These are phyloP conservation scores for Candida dajiaensis DNA, from an alignment of 805 yeast species.

Conservation along the genomic window DNA sequence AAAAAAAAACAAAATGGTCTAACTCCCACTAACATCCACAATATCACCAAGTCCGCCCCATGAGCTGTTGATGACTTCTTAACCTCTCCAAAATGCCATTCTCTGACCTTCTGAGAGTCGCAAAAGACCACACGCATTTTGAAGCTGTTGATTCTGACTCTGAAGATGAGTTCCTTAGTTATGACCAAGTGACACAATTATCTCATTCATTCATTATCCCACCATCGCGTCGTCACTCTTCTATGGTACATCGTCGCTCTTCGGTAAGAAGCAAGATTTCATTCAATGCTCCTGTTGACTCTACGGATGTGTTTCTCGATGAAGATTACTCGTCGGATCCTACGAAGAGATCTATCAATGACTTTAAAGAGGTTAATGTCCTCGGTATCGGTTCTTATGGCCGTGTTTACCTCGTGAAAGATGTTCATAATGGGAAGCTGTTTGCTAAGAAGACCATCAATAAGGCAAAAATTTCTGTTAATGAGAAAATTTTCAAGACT, in stretches of 20 bases:
- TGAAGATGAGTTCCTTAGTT: background rate
- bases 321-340: conserved; percentile 10
- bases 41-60: background rate
- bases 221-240: background rate
- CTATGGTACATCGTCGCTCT: conserved; percentile 6
- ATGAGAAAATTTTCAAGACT: conserved; percentile 48
- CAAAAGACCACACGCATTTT: background rate
- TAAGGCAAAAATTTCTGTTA: conserved; percentile 70
- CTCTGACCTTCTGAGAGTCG: background rate
- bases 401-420: conserved; percentile 73
- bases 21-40: background rate
- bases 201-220: background rate
- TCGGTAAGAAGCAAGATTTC: conserved; percentile 17
- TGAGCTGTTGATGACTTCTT: background rate
- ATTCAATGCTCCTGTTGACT: conserved; percentile 9
- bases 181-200: background rate
- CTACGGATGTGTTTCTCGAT: conserved; percentile 8
- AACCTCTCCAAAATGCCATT: background rate
- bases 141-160: background rate
- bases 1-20: too few species aligned
- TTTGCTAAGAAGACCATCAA: conserved; percentile 84
- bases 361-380: conserved; percentile 66
- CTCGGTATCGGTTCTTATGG: conserved; percentile 88
- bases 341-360: conserved; percentile 28
- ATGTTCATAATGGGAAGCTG: conserved; percentile 48